These are phyloP conservation scores for Rhizopogon vinicolor DNA, from an alignment of 768 basidiomycete species.

Conservation along the genomic window DNA sequence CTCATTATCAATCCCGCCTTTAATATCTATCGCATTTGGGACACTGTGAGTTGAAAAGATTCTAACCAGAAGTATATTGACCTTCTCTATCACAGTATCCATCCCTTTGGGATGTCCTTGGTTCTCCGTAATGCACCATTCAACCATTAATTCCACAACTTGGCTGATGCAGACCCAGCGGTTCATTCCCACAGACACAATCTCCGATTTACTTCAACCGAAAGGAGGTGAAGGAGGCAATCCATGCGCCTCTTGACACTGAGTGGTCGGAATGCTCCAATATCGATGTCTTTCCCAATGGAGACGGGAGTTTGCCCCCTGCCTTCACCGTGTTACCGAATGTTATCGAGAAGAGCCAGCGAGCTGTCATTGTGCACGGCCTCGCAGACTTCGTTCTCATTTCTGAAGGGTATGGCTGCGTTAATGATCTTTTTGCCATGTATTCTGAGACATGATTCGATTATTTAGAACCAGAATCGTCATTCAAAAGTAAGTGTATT, in stretches of 20 bases:
- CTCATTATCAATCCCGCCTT: slow-evolving; percentile 68
- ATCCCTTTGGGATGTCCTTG: slow-evolving; percentile 74
- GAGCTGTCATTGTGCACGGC: slow-evolving; percentile 68
- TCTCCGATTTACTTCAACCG: slow-evolving; percentile 69
- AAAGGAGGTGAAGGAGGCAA: slow-evolving; percentile 55
- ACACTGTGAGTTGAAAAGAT: slow-evolving; percentile 37
- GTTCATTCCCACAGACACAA: slow-evolving; percentile 51
- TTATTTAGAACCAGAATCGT: slow-evolving; percentile 44
- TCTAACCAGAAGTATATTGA: neutral
- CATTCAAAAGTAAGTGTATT: neutral
- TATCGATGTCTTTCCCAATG: slow-evolving; percentile 54
- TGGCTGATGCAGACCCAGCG: slow-evolving; percentile 29
- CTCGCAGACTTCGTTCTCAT: slow-evolving; percentile 71
- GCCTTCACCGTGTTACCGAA: slow-evolving; percentile 63
- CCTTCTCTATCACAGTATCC: slow-evolving; percentile 36
- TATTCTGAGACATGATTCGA: neutral
- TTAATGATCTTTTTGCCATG: neutral
- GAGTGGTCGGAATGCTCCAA: slow-evolving; percentile 63
- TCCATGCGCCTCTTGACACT: slow-evolving; percentile 62
- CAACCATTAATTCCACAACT: neutral
- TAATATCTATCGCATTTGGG: slow-evolving; percentile 74
- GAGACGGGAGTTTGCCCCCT: slow-evolving; percentile 58
- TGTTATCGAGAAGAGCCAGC: slow-evolving; percentile 70
- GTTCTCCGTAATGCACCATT: slow-evolving; percentile 63
- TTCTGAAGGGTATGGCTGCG: slow-evolving; percentile 52